phyloP scores from a whole-genome alignment of 1,284 basidiomycete genomes.

The Stereum hirsutum region DNA sequence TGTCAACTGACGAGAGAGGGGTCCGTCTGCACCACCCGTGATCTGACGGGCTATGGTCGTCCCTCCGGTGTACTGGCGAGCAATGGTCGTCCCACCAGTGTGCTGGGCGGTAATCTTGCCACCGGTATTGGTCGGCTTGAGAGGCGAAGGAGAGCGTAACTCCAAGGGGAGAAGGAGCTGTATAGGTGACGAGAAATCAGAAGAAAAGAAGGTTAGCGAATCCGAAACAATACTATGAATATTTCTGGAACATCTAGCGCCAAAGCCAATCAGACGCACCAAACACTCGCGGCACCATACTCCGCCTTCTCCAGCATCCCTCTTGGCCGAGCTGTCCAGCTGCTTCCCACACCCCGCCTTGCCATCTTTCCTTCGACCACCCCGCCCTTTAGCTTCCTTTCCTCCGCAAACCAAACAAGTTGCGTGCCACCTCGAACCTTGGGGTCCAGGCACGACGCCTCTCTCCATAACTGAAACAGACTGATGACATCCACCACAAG shows the following conservation, averaged over 20 bases:
- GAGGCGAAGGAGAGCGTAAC: constrained; percentile 35
- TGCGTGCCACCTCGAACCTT: constrained; percentile 70
- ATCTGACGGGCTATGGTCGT: constrained; percentile 70
- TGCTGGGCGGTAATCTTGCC: constrained; percentile 24
- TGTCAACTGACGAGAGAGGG: constrained; percentile 49
- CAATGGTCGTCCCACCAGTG: constrained; percentile 64
- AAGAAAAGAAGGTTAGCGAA: not conserved
- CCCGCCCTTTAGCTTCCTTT: constrained; percentile 31
- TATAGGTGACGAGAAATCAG: constrained; percentile 3
- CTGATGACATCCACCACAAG: constrained; percentile 66
- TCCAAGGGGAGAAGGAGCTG: constrained; percentile 50
- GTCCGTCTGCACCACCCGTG: constrained; percentile 46
- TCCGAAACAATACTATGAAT: not conserved
- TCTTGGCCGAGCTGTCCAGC: constrained; percentile 75
- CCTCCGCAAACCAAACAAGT: constrained; percentile 74
- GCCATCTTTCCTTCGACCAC: constrained; percentile 36
- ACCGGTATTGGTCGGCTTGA: constrained; percentile 28
- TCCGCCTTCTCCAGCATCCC: constrained; percentile 46
- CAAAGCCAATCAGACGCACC: constrained; percentile 32
- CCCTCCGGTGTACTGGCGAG: constrained; percentile 60
- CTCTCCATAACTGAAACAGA: constrained; percentile 72
- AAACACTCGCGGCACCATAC: constrained; percentile 80
- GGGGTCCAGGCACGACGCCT: constrained; percentile 74
- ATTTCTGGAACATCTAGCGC: not conserved
- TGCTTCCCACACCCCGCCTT: constrained; percentile 74